A percentile compares a stretch with the other conserved stretches of the same genome.
Evolutionary conservation across 148 eudicot genomes (phyloP).

Genomic region (Limonium bicolor): DNA sequence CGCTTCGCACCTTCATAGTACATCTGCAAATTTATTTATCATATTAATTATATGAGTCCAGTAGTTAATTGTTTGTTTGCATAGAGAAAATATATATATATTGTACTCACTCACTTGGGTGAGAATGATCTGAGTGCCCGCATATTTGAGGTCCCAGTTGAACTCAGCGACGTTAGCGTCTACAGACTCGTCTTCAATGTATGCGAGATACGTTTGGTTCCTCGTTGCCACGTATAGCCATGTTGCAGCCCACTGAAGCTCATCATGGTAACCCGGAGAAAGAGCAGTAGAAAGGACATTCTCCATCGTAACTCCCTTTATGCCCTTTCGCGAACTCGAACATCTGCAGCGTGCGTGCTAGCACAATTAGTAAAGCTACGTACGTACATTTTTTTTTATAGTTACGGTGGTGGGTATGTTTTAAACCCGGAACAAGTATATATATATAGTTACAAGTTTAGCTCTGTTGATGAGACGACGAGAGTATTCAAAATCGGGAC

Average conservation of each 20-base stretch:
- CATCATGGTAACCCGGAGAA: conserved; percentile 79
- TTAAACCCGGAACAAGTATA: neutral
- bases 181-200: conserved; percentile 34
- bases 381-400: no score
- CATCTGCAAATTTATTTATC: conserved; percentile 33
- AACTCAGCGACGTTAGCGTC: conserved; percentile 49
- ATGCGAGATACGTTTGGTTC: conserved; percentile 27
- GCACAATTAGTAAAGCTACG: neutral
- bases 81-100: neutral
- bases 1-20: conserved; percentile 37
- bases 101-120: conserved; percentile 55
- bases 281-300: conserved; percentile 91
- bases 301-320: conserved; percentile 62
- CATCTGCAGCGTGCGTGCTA: no score
- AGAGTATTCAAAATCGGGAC: conserved; percentile 29
- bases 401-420: no score
- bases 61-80: no score
- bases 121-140: conserved; percentile 65
- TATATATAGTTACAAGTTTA: conserved; percentile 24
- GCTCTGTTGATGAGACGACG: conserved; percentile 41
- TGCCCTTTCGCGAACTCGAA: conserved; percentile 42
- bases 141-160: conserved; percentile 88
- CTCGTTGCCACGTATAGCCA: conserved; percentile 63
- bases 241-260: conserved; percentile 87
- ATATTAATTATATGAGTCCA: no score